Evolutionary conservation across 352 stramenopile species (phyloP).

Genomic region (Ochromonadaceae sp.): DNA sequence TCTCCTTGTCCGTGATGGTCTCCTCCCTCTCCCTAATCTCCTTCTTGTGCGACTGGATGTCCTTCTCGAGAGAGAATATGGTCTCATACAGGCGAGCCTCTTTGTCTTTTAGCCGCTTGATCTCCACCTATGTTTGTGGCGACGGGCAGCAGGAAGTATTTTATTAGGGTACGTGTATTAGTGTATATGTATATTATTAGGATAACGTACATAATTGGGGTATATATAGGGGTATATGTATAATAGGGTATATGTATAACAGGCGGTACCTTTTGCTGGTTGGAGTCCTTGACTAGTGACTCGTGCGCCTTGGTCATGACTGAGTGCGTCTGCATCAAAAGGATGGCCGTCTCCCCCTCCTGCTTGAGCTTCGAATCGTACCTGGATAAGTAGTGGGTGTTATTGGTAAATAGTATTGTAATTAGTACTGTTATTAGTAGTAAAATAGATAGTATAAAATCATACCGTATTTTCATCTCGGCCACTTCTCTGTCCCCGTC

Average conservation of each 20-base stretch:
- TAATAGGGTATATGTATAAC: too few relatives aligned
- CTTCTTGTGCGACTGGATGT: slow-evolving; percentile 78
- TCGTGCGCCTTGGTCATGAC: neutral
- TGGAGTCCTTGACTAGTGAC: neutral
- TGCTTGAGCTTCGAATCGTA: neutral
- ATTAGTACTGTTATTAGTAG: too few relatives aligned
- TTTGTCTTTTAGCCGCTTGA: slow-evolving; percentile 18
- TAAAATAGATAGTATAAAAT: too few relatives aligned
- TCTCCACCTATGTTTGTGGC: neutral
- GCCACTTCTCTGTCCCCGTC: slow-evolving; percentile 14
- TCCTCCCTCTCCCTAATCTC: slow-evolving; percentile 80
- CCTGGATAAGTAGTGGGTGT: too few relatives aligned
- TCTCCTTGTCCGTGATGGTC: slow-evolving; percentile 83
- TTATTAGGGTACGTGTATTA: slow-evolving; percentile 22
- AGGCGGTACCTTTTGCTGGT: neutral
- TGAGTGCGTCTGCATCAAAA: neutral
- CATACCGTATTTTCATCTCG: slow-evolving; percentile 13
- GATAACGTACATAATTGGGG: neutral
- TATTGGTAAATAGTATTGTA: too few relatives aligned
- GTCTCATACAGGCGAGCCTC: slow-evolving; percentile 12
- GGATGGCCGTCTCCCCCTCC: neutral
- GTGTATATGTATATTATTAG: slow-evolving; percentile 15
- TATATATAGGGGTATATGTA: too few relatives aligned
- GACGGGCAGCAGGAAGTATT: neutral
- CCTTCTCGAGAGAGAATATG: slow-evolving; percentile 56